These are phyloP conservation scores for Neopestalotiopsis rosae DNA, from an alignment of 2,329 filamentous ascomycete genomes.

Conservation along the genomic window DNA sequence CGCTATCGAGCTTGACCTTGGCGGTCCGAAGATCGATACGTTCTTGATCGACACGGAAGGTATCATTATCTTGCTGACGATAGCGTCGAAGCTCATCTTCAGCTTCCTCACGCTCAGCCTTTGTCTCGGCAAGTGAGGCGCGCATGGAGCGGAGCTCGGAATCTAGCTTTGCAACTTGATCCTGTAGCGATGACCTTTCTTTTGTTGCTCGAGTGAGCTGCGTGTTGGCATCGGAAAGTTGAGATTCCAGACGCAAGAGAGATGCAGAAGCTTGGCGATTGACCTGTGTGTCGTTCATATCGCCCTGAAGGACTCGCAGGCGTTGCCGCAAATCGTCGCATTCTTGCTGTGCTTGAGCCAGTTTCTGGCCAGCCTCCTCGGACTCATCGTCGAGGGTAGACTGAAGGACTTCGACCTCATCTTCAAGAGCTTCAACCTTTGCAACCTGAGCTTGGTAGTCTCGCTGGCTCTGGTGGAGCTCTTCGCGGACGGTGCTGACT, in stretches of 20 bases:
- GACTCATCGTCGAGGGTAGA: slow-evolving; percentile 68
- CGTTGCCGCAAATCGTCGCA: slow-evolving; percentile 45
- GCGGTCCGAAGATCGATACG: slow-evolving; percentile 70
- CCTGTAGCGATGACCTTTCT: slow-evolving; percentile 69
- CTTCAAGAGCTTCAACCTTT: slow-evolving; percentile 72
- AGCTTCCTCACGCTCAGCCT: slow-evolving; percentile 71
- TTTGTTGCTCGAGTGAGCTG: slow-evolving; percentile 61
- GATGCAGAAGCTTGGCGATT: slow-evolving; percentile 37
- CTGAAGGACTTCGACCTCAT: slow-evolving; percentile 78
- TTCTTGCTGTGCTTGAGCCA: slow-evolving; percentile 50
- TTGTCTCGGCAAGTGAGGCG: slow-evolving; percentile 59
- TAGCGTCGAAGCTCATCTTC: slow-evolving; percentile 62
- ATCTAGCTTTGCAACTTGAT: slow-evolving; percentile 64
- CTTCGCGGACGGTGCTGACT: slow-evolving; percentile 68
- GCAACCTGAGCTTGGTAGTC: slow-evolving; percentile 67
- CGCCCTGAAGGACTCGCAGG: slow-evolving; percentile 35
- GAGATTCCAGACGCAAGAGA: slow-evolving; percentile 58
- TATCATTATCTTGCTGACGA: slow-evolving; percentile 62
- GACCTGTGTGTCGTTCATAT: slow-evolving; percentile 7
- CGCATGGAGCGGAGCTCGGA: slow-evolving; percentile 65
- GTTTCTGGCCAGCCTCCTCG: slow-evolving; percentile 58
- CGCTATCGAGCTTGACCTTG: slow-evolving; percentile 71
- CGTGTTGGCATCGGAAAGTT: slow-evolving; percentile 62
- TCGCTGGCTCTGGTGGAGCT: slow-evolving; percentile 71
- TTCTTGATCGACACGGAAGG: slow-evolving; percentile 69